Evolutionary conservation across 495 filamentous ascomycete genomes (phyloP).

Genomic region (Jackrogersella minutella): DNA sequence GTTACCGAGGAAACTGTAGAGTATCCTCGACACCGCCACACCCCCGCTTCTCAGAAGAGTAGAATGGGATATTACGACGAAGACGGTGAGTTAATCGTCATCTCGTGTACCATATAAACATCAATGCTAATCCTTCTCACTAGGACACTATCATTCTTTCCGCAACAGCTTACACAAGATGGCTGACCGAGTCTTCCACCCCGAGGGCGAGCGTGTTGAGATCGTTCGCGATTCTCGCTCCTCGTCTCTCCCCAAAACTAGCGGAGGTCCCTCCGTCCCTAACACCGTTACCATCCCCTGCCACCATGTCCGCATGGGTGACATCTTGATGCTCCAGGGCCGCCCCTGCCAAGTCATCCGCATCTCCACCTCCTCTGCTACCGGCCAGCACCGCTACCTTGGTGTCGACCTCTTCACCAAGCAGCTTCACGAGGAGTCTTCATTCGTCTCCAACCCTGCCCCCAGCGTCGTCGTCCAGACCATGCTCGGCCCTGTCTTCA

Average conservation of each 20-base stretch:
- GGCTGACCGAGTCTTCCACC: constrained; percentile 81
- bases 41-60: constrained; percentile 53
- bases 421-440: constrained; percentile 98
- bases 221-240: constrained; percentile 52
- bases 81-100: constrained; percentile 61
- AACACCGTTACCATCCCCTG: constrained; percentile 98
- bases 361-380: constrained; percentile 97
- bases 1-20: constrained; percentile 53
- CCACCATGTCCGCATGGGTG: constrained; percentile 98
- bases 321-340: constrained; percentile 98
- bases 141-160: constrained; percentile 94
- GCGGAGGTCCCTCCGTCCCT: constrained; percentile 55
- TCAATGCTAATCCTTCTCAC: constrained; percentile 22
- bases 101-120: not conserved
- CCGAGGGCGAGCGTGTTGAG: constrained; percentile 68
- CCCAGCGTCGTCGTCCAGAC: constrained; percentile 98
- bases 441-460: constrained; percentile 94
- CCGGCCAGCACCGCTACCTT: constrained; percentile 98
- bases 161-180: constrained; percentile 84
- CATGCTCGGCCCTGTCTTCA: constrained; percentile 99
- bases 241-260: constrained; percentile 40
- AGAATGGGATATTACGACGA: constrained; percentile 99
- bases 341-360: constrained; percentile 99
- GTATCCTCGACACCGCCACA: constrained; percentile 50
- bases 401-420: constrained; percentile 98